phyloP scores from a whole-genome alignment of 2,329 filamentous ascomycete species.

The Diplocarpon mali region DNA sequence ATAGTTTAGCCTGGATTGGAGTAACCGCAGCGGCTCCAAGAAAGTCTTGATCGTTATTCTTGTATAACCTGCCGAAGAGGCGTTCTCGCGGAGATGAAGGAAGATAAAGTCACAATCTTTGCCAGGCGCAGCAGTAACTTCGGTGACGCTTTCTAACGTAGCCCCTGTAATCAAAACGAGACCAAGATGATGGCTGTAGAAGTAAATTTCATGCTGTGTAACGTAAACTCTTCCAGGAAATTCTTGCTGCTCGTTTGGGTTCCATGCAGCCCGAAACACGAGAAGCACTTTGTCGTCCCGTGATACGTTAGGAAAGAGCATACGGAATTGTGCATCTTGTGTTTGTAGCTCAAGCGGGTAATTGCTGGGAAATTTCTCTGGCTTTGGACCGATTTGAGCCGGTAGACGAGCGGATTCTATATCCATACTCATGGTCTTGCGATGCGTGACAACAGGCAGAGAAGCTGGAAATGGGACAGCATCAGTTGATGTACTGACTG shows the following conservation, averaged over 20 bases:
- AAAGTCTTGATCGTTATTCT: slow-evolving; percentile 85
- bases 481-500: slow-evolving; percentile 20
- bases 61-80: slow-evolving; percentile 17
- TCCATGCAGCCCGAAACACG: slow-evolving; percentile 86
- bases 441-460: slow-evolving; percentile 12
- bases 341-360: slow-evolving; percentile 76
- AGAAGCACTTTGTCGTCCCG: slow-evolving; percentile 73
- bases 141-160: slow-evolving; percentile 62
- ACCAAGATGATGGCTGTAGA: slow-evolving; percentile 91
- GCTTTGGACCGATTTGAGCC: slow-evolving; percentile 14
- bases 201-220: slow-evolving; percentile 80
- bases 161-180: slow-evolving; percentile 76
- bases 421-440: slow-evolving; percentile 24
- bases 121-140: slow-evolving; percentile 82
- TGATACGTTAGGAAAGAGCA: slow-evolving; percentile 75
- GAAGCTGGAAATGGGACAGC: slow-evolving; percentile 9
- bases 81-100: slow-evolving; percentile 48
- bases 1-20: slow-evolving; percentile 76
- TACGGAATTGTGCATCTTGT: slow-evolving; percentile 86
- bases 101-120: slow-evolving; percentile 90
- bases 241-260: slow-evolving; percentile 60
- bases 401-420: slow-evolving; percentile 29
- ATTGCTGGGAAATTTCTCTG: slow-evolving; percentile 50
- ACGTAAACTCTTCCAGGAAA: slow-evolving; percentile 82
- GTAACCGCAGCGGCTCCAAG: slow-evolving; percentile 71